Evolutionary conservation across 768 basidiomycete genomes (phyloP), one percentile per base, ranked within the genome.

Genomic region (Xanthoconium stramineum): DNA sequence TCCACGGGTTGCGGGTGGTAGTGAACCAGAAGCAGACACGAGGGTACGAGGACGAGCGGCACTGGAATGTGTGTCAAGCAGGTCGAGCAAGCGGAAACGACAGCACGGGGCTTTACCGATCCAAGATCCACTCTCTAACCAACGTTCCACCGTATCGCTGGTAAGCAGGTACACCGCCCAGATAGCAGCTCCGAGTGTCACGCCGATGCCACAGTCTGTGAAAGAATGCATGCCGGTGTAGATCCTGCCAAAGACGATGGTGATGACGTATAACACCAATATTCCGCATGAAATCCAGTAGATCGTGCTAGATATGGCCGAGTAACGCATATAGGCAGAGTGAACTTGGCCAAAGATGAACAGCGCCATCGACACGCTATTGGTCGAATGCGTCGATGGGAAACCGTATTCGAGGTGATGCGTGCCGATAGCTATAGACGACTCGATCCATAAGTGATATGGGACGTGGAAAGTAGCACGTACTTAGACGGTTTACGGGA

Each of bases 321-420:
- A 56, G 47, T 71, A 36, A 58, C 63, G 56, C 10, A 65, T 19
- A 24, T 82, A 77, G 39, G 84, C 77, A n/a, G 73, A 72, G 66
- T 85, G 80, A 49, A 85, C 66, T 43, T 84, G 77, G 4, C 81
- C 72, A 59, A 80, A 86, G 57, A 91, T 77, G 72, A 91, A 91
- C 4, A 98, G 80, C 0, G 93, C 93, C 65, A 97, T 89, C 29
- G 92, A 95, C 50, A 94, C 80, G 52, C 85, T 83, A 70, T 97
- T 96, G 9, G 94, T 92, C 2, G 92, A 90, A 65, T 99, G 96
- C 0, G 95, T 97, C 0, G 94, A 96, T 0, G 94, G 95, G 66
- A 98, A 96, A 24, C 96, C 96, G 62, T 96, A 96, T 74, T 96
- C 94, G 3, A 91, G 79, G 61, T 93, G 90, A 65, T 91, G 89